Conservation (phyloP, 306 rosid species). For the Quercus cerris region DNA sequence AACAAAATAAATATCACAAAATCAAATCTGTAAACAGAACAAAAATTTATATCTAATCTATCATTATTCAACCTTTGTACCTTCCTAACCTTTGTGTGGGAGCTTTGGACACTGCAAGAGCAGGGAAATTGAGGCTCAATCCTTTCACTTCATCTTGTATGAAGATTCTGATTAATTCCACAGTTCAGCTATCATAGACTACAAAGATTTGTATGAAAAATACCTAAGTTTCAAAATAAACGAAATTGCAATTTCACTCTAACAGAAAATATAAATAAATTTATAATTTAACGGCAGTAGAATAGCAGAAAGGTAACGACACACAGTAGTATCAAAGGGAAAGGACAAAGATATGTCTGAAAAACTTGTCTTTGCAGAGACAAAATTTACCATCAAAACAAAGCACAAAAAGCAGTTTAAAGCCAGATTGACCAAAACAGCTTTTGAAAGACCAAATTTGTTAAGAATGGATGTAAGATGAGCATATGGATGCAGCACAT, state of each 20-base stretch:
- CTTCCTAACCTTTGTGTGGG: no score
- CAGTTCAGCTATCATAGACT: no score
- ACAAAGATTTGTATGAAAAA: conserved; percentile 10
- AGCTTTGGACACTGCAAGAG: no score
- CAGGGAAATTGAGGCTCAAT: no score
- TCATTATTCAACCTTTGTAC: no score
- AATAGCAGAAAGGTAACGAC: conserved; percentile 21
- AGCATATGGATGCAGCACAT: conserved; percentile 89
- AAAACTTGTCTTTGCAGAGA: not conserved
- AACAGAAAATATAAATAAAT: conserved; percentile 14
- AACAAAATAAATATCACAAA: no score
- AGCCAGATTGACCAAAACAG: conserved; percentile 89
- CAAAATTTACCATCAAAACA: not conserved
- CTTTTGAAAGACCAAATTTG: conserved; percentile 80
- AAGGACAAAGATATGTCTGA: not conserved
- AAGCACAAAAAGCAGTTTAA: conserved; percentile 42
- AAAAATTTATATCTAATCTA: no score
- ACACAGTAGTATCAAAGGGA: not conserved
- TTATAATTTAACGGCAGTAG: conserved; percentile 14
- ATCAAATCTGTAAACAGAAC: no score
- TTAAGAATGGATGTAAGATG: conserved; percentile 76
- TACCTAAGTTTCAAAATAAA: conserved; percentile 5
- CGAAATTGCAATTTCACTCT: conserved; percentile 15
- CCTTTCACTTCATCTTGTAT: no score
- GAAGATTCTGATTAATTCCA: no score